phyloP scores from a whole-genome alignment of 2,329 filamentous ascomycete genomes.

The Tolypocladium paradoxum region DNA sequence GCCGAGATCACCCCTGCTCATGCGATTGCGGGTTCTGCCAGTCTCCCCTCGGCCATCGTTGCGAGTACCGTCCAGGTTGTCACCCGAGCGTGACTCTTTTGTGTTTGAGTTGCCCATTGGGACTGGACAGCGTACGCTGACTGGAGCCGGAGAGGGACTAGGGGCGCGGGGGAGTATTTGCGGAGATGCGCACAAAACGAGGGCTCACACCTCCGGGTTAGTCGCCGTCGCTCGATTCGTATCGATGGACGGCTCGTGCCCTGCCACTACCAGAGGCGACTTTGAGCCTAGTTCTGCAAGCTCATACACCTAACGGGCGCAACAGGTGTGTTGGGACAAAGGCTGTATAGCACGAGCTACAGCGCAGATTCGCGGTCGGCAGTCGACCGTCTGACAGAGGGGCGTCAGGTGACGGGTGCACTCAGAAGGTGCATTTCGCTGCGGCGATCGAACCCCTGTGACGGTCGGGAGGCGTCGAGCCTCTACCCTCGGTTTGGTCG shows the following conservation, averaged over 20 bases:
- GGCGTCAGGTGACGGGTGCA: not conserved
- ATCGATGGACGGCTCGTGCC: not conserved
- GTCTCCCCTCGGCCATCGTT: conserved; percentile 11
- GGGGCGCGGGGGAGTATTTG: not conserved
- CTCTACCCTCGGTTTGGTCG: not conserved
- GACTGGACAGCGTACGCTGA: not conserved
- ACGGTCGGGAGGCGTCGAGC: not conserved
- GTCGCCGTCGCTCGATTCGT: not conserved
- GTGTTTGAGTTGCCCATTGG: conserved; percentile 29
- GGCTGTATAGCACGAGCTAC: not conserved
- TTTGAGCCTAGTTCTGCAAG: not conserved
- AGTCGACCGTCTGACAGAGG: not conserved
- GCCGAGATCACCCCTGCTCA: conserved; percentile 34
- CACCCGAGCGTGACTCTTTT: conserved; percentile 25
- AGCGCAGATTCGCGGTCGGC: not conserved
- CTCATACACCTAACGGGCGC: not conserved
- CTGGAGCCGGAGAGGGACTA: not conserved
- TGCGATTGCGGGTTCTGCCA: conserved; percentile 14
- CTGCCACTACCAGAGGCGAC: not conserved
- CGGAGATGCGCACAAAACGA: not conserved
- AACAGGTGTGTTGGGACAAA: not conserved
- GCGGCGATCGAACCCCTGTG: not conserved
- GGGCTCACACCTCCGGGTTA: not conserved
- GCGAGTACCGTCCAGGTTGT: conserved; percentile 11
- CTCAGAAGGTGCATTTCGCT: not conserved